These are phyloP conservation scores for Fusarium sp. DNA, from an alignment of 2,329 filamentous ascomycete genomes.

Conservation along the genomic window DNA sequence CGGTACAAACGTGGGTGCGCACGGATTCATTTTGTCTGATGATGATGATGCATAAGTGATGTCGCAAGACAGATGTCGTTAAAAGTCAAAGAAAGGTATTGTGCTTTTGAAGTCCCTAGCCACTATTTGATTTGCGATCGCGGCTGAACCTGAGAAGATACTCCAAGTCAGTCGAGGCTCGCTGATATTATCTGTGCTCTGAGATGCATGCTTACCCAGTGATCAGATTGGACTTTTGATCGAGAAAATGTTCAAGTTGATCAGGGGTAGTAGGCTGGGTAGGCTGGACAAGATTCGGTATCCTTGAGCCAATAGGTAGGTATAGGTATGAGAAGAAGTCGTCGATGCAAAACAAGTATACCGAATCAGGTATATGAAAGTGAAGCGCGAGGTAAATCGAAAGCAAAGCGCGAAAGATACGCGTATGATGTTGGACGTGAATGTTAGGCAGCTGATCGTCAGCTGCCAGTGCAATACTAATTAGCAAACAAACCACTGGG, in stretches of 20 bases:
- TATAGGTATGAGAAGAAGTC: not conserved
- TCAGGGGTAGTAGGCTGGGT: not conserved
- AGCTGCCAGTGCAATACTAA: constrained; percentile 20
- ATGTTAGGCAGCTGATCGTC: constrained; percentile 29
- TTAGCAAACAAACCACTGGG: constrained; percentile 7
- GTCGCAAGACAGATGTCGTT: not conserved
- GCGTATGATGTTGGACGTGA: constrained; percentile 11
- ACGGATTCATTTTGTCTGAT: constrained; percentile 45
- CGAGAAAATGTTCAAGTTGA: not conserved
- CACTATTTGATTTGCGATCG: not conserved
- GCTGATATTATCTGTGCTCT: not conserved
- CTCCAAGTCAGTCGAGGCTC: not conserved
- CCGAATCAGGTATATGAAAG: not conserved
- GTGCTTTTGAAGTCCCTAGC: not conserved
- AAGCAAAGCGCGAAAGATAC: not conserved
- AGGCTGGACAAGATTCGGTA: not conserved
- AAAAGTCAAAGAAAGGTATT: not conserved
- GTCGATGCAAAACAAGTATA: not conserved
- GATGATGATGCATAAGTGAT: not conserved
- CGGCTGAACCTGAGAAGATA: not conserved
- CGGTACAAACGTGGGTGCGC: constrained; percentile 45
- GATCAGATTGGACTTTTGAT: not conserved
- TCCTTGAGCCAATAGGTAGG: not conserved
- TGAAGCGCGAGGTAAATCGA: constrained; percentile 16
- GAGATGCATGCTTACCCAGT: not conserved